phyloP scores from a whole-genome alignment of 495 filamentous ascomycete species.

The Daldinia decipiens region DNA sequence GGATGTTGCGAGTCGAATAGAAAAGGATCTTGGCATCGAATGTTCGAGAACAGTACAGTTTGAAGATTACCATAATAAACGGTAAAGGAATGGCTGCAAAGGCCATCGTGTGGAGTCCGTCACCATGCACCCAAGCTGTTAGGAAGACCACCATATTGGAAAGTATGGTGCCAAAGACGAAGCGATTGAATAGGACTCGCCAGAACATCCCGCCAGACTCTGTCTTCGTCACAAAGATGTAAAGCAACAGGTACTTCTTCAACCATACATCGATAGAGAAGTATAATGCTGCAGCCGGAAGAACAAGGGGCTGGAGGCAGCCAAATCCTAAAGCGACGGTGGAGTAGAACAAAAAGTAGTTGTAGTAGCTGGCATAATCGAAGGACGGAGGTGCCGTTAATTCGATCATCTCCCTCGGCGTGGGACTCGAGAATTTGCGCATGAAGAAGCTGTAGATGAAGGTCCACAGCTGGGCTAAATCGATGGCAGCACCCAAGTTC shows the following conservation, averaged over 20 bases:
- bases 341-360: slow-evolving; percentile 92
- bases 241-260: slow-evolving; percentile 95
- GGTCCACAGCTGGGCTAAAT: slow-evolving; percentile 84
- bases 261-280: slow-evolving; percentile 86
- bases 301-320: slow-evolving; percentile 85
- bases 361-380: slow-evolving; percentile 97
- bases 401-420: slow-evolving; percentile 91
- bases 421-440: slow-evolving; percentile 85
- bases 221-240: slow-evolving; percentile 95
- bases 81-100: slow-evolving; percentile 79
- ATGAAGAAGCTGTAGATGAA: slow-evolving; percentile 83
- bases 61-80: slow-evolving; percentile 84
- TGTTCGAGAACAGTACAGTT: slow-evolving; percentile 77
- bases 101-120: slow-evolving; percentile 65
- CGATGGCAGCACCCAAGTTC: slow-evolving; percentile 88
- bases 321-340: slow-evolving; percentile 90
- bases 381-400: slow-evolving; percentile 92
- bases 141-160: slow-evolving; percentile 83
- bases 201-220: slow-evolving; percentile 96
- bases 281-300: slow-evolving; percentile 92
- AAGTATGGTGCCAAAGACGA: slow-evolving; percentile 84
- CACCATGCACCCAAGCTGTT: slow-evolving; percentile 69
- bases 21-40: slow-evolving; percentile 84
- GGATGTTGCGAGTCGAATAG: slow-evolving; percentile 72
- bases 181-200: slow-evolving; percentile 88